A percentile compares a stretch with the other conserved stretches of the same genome.
Evolutionary conservation across 2,329 filamentous ascomycete species (phyloP).

Genomic region (Botrytis squamosa): DNA sequence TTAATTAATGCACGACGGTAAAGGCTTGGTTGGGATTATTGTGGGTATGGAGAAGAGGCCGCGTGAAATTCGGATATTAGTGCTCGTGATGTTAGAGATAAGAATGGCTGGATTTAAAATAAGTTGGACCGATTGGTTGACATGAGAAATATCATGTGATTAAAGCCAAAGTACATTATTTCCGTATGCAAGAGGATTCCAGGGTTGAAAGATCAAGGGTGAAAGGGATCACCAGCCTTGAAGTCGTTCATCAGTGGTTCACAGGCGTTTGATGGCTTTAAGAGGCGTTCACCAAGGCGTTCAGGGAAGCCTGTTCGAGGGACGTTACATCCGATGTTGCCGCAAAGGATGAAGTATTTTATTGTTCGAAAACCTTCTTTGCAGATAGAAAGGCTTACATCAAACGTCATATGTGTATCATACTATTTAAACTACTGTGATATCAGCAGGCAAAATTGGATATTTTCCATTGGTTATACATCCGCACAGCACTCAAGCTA

Average conservation of each 20-base stretch:
- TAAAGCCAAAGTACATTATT: neutral
- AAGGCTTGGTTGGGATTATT: neutral
- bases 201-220: neutral
- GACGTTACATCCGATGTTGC: neutral
- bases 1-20: neutral
- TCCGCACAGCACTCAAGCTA: neutral
- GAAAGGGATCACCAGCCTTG: neutral
- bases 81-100: constrained; percentile 3
- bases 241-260: neutral
- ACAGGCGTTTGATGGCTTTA: neutral
- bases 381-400: neutral
- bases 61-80: constrained; percentile 16
- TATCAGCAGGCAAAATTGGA: neutral
- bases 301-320: neutral
- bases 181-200: neutral
- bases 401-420: neutral
- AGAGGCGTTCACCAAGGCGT: constrained; percentile 6
- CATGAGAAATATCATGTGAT: constrained; percentile 3
- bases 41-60: constrained; percentile 11
- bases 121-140: constrained; percentile 10
- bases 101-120: constrained; percentile 9
- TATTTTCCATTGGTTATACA: neutral
- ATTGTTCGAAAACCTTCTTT: neutral
- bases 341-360: neutral
- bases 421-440: neutral